Base-by-base conservation (phyloP, 306 rosid species). In the Glycine tomentella region DNA sequence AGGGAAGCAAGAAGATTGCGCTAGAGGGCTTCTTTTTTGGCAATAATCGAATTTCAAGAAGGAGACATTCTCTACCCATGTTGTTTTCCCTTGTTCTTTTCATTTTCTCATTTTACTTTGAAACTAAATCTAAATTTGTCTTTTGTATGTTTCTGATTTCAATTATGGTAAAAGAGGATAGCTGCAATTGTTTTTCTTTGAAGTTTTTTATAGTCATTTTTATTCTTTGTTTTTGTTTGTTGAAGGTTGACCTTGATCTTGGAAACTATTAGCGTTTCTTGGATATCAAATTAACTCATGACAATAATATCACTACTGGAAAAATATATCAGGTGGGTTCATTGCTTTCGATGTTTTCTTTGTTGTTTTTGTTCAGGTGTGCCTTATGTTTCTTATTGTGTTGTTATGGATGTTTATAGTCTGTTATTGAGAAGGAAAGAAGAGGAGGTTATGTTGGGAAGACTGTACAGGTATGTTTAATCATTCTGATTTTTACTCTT, bases 201-300 rank as follows among this genome's bases (percentile, higher is more conserved):
- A 74, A 62, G 36, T 80, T 80, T 25, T 17, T 71, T 55, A 72
- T 61, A 20, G 14, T 4, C 33, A 73, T 17, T 59, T 66, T 72
- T 40, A 38, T 49, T 72, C 57, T 34, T 3, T 10, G 5, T 36
- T 64, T 84, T 4, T 49, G 49, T 74, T 33, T 50, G 84, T 51
- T 42, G 86, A 76, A 93, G 97, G 98, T 93, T 83, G 98, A 93
- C 90, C 97, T 93, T 69, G 98, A 93, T 83, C 97, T 93, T 13
- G 98, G 98, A 77, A 93, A 93, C 83, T 93, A 93, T 85, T 94
- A 93, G 80, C 94, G 97, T 42, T 93, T 93, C 86, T 77, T 91
- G 69, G 98, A 93, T 76, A 72, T 87, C 74, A 93, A 89, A 61
- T 76, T 93, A 69, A 93, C 98, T 64, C 87, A 91, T 4, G 98